A percentile compares a stretch with the other conserved stretches of the same genome.
Evolutionary conservation across 139 green algal genomes (phyloP).

Genomic region (Deuterostichococcus epilithicus): DNA sequence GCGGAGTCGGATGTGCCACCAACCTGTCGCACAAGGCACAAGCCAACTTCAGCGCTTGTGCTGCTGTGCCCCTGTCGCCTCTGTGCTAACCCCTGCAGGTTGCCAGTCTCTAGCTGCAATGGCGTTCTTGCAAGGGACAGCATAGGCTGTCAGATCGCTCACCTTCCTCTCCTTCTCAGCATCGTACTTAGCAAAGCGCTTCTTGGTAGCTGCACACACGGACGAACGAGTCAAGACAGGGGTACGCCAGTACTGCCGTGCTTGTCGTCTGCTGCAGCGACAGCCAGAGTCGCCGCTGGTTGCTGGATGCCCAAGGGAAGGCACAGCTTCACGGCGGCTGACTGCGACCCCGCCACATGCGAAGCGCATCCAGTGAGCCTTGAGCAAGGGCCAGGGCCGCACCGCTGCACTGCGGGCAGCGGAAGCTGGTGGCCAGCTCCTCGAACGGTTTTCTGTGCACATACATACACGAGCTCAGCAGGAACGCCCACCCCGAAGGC

Average conservation of each 20-base stretch:
- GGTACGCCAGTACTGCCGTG: too few relatives aligned
- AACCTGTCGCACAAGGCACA: not conserved
- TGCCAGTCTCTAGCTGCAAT: not conserved
- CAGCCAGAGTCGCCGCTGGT: too few relatives aligned
- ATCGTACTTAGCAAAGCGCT: conserved; percentile 90
- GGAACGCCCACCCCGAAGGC: not conserved
- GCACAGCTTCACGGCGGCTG: too few relatives aligned
- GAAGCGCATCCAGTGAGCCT: too few relatives aligned
- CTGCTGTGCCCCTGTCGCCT: too few relatives aligned
- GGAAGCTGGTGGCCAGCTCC: conserved; percentile 48
- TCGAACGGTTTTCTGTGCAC: conserved; percentile 58
- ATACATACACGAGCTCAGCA: not conserved
- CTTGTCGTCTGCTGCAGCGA: too few relatives aligned
- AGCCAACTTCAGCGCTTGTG: not conserved
- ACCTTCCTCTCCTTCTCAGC: conserved; percentile 64
- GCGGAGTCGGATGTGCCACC: not conserved
- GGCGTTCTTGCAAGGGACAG: not conserved
- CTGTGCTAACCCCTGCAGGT: too few relatives aligned
- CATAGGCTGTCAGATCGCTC: conserved; percentile 16
- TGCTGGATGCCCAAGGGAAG: too few relatives aligned
- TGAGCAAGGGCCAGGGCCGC: too few relatives aligned
- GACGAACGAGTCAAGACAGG: too few relatives aligned
- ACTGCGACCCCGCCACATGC: too few relatives aligned
- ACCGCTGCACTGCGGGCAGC: conserved; percentile 83
- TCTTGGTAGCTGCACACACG: conserved; percentile 69